Evolutionary conservation across 495 filamentous ascomycete genomes (phyloP), one percentile per base, ranked within the genome.

Genomic region (Rhizodiscina lignyota): DNA sequence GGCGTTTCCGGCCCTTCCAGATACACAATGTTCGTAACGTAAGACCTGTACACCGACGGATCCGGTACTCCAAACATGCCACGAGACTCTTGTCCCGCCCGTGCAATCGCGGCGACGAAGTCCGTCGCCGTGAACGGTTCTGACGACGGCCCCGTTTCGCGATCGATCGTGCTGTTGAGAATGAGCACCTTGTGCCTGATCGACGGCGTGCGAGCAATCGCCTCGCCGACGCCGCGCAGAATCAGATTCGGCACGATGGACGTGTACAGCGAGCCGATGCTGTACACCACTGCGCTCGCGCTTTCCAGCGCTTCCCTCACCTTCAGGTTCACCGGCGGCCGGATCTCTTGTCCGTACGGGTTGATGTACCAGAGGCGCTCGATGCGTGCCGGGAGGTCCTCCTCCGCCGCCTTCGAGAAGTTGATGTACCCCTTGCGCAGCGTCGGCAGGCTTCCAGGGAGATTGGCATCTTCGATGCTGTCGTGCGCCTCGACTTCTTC

Each of bases 361-460:
- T 93, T 94, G 57, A 96, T 94, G 59, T 94, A 96, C 83, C 82
- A 94, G 42, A 96, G 67, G 4, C 87, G 66, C 44, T 70, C 59
- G 43, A 96, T 93, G 24, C 78, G 70, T 4, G 77, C 67, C 0
- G 79, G 67, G 5, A 94, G 66, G 36, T 83, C 79, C 29, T 75
- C 66, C 8, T 20, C 33, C 10, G 8, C 8, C 29, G 59, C 51
- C 53, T 96, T 96, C 58, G 61, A 71, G 58, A 93, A 89, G 18
- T 59, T 55, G 44, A 94, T 81, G 47, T 85, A 77, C 32, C 74
- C 79, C 35, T 77, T 70, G 11, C 83, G 72, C 0, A 96, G 70
- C 0, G 68, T 77, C 2, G 83, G 80, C 1, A 91, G 66, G 1
- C 75, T 79, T 26, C 86, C 87, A 0, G 87, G 87, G 1, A 87